phyloP scores from a whole-genome alignment of 352 stramenopile genomes.

The Phytophthora multivora region DNA sequence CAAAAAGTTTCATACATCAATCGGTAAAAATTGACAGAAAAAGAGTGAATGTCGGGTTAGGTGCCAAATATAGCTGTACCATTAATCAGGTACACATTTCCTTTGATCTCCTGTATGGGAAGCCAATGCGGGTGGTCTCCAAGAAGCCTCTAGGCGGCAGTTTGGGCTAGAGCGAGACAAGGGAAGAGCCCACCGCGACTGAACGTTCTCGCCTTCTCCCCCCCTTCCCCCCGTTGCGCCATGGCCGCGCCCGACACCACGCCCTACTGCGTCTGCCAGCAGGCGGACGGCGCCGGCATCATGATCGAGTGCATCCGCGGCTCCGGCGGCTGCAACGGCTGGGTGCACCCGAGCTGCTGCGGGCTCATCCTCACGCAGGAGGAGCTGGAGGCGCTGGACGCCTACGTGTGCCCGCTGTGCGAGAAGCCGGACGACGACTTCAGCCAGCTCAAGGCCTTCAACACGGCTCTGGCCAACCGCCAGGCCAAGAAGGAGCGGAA shows the following conservation, averaged over 20 bases:
- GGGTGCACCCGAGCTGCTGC: conserved; percentile 90
- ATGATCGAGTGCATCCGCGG: conserved; percentile 95
- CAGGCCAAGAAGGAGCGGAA: conserved; percentile 55
- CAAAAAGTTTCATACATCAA: no score
- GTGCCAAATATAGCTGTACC: no score
- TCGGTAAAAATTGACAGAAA: no score
- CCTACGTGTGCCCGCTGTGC: conserved; percentile 87
- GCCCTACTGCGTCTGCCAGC: conserved; percentile 87
- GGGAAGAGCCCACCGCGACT: conserved; percentile 9
- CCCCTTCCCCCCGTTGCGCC: background rate
- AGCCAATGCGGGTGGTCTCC: background rate
- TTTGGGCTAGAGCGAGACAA: conserved; percentile 8
- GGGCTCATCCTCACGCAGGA: conserved; percentile 85
- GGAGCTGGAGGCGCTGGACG: conserved; percentile 84
- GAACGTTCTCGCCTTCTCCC: no score
- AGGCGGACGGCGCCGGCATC: conserved; percentile 82
- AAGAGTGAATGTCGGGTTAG: no score
- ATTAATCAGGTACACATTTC: no score
- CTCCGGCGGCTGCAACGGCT: conserved; percentile 89
- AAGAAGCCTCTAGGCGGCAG: conserved; percentile 11
- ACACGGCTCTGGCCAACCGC: conserved; percentile 78
- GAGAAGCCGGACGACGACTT: conserved; percentile 77
- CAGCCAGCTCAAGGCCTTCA: conserved; percentile 61
- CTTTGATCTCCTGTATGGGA: background rate
- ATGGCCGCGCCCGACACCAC: conserved; percentile 51